phyloP scores from a whole-genome alignment of 2,329 filamentous ascomycete species.

The Diaporthe sp. region DNA sequence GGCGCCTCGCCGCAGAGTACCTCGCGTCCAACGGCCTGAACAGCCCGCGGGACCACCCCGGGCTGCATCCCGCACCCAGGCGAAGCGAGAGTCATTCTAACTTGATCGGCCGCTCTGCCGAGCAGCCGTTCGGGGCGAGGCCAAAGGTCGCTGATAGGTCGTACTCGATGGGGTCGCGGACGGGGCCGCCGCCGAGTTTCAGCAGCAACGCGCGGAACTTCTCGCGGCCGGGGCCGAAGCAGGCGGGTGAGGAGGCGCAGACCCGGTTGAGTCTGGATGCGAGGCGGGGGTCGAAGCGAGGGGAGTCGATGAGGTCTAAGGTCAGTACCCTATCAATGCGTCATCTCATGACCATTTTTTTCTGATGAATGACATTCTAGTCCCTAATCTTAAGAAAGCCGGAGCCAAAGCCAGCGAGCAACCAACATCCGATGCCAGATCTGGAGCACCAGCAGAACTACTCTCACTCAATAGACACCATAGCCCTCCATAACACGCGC shows the following conservation, averaged over 20 bases:
- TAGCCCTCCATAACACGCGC: neutral
- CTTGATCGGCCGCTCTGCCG: neutral
- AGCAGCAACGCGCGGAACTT: neutral
- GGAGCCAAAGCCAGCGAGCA: neutral
- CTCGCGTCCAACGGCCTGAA: slow-evolving; percentile 3
- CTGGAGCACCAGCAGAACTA: neutral
- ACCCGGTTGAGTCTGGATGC: neutral
- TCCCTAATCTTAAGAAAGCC: neutral
- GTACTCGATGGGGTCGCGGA: slow-evolving; percentile 13
- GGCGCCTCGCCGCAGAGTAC: slow-evolving; percentile 5
- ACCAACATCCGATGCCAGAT: too few relatives aligned
- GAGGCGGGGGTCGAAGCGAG: neutral
- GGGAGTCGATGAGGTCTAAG: neutral
- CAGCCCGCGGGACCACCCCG: neutral
- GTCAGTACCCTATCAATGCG: neutral
- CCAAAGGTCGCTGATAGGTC: neutral
- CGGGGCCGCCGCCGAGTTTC: slow-evolving; percentile 2
- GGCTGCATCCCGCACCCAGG: neutral
- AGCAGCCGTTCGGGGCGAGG: slow-evolving; percentile 11
- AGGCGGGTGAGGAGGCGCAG: neutral
- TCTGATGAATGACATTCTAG: neutral
- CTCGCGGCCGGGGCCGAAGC: neutral
- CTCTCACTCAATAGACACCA: neutral
- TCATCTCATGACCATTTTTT: too few relatives aligned
- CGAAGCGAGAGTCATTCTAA: slow-evolving; percentile 7